Evolutionary conservation across 306 rosid genomes (phyloP), one percentile per base, ranked within the genome.

Genomic region (Casuarina glauca): DNA sequence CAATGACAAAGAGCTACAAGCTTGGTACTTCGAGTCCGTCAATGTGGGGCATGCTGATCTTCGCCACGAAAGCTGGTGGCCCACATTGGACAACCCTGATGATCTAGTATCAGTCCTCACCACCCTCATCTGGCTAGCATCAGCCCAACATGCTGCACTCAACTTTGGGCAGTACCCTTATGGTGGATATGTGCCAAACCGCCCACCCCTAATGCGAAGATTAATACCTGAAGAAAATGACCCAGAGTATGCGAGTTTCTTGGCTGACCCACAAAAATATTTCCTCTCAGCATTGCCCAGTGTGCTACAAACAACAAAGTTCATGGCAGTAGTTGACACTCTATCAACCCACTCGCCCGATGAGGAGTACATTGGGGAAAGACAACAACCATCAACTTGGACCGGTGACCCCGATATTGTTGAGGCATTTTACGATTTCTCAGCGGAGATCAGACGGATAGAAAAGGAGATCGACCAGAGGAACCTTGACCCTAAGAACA

Each of bases 61-160:
- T 5, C 75, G 84, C 43, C 67, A 95, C 3, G 91, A 83, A 52
- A 79, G 76, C 44, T 95, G 99, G 99, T 95, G 99, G 99, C 97
- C 99, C 1, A 79, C 85, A 44, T 17, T 95, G 82, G 79, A 78
- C 78, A 85, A 74, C 3, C 74, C 82, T 60, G 96, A 89, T n/a
- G 88, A 84, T 79, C 92, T 95, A 15, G 87, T 88, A 55, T 80
- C 87, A 0, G 69, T 95, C 15, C 90, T 95, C 67, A 87, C 94
- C 36, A 95, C 93, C 38, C 72, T 95, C 42, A 91, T 95, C 43
- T 95, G 99, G 99, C 84, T 89, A 50, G 89, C 94, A 0, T 95
- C 99, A 0, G 99, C 99, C 8, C 99, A 95, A 76, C 99, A 95
- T 75, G 99, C 99, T 0, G 97, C 99, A 3, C 96, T 95, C n/a